Evolutionary conservation across 78 protist genomes (phyloP), one percentile per base, ranked within the genome.

Genomic region (Dictyostelium intermedium): DNA sequence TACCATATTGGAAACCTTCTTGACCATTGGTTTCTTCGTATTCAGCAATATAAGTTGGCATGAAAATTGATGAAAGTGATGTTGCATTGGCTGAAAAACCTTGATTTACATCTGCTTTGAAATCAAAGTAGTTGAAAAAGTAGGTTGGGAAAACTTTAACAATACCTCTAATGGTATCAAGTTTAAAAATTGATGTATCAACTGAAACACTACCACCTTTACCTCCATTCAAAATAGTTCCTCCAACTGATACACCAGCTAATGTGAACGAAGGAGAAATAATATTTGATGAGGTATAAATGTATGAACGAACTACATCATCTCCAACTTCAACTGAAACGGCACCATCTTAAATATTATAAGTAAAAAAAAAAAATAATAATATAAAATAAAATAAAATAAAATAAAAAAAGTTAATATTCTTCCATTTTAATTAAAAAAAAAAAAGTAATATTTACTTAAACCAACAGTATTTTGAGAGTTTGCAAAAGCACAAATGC

Each of bases 1-100:
- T 18, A 18, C 84, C 92, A 81, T 39, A 61, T 79, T 87, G 93
- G 70, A 37, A 87, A 27, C 93, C 93, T 14, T 56, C 45, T 25
- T 32, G 41, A 5, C 80, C 82, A 23, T 78, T 66, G 35, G 81
- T 87, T 34, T 87, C 93, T 61, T 79, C 80, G 43, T 87, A 87
- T 32, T 87, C 93, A 27, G 66, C 80, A 2, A 87, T 37, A 30
- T 5, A 25, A 30, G 85, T 80, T 80, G 85, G 85, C 41, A 43
- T 78, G 27, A 78, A 41, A 78, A 78, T 41, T 10, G 60, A 78
- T 23, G 83, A 78, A 41, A 41, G 8, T 11, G 83, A 35, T 2
- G 66, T 41, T 9, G 61, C 50, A 78, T 14, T 25, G 10, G 23
- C 32, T 23, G 61, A 41, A 13, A 37, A 7, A 11, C 14, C 39